These are phyloP conservation scores for Trichoderma sp. DNA, from an alignment of 2,329 filamentous ascomycete genomes.

Conservation along the genomic window DNA sequence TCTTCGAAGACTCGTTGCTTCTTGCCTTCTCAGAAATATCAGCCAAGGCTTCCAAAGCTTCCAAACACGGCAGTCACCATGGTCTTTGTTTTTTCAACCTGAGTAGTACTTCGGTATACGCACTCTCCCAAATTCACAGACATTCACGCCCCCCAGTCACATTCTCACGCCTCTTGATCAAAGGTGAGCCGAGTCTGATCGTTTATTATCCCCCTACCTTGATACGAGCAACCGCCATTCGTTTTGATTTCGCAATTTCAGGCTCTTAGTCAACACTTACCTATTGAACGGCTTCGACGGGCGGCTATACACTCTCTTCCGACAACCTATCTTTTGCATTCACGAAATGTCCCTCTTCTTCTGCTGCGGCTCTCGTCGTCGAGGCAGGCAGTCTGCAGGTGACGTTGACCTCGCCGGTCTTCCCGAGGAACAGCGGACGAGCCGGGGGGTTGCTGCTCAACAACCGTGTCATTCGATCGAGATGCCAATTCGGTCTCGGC, in stretches of 20 bases:
- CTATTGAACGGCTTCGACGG: slow-evolving; percentile 6
- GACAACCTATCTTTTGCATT: not conserved
- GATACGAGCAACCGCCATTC: slow-evolving; percentile 8
- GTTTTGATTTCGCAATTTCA: slow-evolving; percentile 18
- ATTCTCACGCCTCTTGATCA: not conserved
- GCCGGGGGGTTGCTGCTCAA: not conserved
- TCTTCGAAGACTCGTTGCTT: not conserved
- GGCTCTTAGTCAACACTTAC: slow-evolving; percentile 27
- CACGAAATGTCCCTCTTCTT: slow-evolving; percentile 27
- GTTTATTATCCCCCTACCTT: slow-evolving; percentile 15
- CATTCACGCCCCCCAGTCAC: too few relatives aligned
- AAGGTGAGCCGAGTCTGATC: not conserved
- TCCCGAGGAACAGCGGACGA: not conserved
- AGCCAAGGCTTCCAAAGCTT: not conserved
- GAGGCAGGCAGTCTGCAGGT: slow-evolving; percentile 7
- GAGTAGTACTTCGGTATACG: not conserved
- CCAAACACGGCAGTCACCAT: not conserved
- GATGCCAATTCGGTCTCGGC: slow-evolving; percentile 8
- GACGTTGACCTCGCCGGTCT: slow-evolving; percentile 5
- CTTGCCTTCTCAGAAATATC: not conserved
- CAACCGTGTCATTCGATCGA: slow-evolving; percentile 6
- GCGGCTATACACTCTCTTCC: not conserved
- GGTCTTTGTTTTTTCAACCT: not conserved
- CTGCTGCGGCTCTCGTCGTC: slow-evolving; percentile 27
- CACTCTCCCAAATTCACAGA: not conserved